A percentile compares a stretch with the other conserved stretches of the same genome.
Evolutionary conservation across 768 basidiomycete genomes (phyloP).

Genomic region (Podaxis carcinomalis): DNA sequence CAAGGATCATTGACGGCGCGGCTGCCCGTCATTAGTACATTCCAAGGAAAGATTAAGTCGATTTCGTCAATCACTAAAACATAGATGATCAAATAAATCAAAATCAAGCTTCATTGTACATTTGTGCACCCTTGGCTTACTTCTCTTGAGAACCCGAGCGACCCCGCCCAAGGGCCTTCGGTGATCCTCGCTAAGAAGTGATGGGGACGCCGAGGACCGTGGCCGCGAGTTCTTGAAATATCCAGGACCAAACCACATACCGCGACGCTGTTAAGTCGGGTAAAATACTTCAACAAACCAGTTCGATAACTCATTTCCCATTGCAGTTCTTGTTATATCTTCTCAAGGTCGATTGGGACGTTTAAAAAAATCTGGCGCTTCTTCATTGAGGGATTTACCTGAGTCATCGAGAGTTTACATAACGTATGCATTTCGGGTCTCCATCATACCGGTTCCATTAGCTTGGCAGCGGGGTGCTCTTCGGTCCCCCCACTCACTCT

Average conservation of each 20-base stretch:
- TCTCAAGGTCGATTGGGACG: background rate
- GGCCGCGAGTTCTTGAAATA: background rate
- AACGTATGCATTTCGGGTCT: background rate
- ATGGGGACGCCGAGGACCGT: background rate
- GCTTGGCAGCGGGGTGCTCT: background rate
- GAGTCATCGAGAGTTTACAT: background rate
- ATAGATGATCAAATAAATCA: background rate
- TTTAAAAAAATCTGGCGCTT: background rate
- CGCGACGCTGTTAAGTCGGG: background rate
- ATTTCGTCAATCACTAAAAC: background rate
- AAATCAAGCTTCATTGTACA: background rate
- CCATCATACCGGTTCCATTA: background rate
- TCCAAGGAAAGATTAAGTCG: background rate
- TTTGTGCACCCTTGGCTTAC: background rate
- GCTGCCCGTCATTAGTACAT: background rate
- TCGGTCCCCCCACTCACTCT: background rate
- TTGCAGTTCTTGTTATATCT: background rate
- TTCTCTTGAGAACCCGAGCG: background rate
- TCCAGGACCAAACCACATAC: background rate
- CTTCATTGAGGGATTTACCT: background rate
- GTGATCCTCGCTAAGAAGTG: slow-evolving; percentile 11
- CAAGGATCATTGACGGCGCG: background rate
- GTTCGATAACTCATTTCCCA: background rate
- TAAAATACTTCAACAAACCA: background rate
- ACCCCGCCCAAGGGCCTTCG: background rate